These are phyloP conservation scores for Noccaea bulbosa DNA, from an alignment of 345 rosid species.

Conservation along the genomic window DNA sequence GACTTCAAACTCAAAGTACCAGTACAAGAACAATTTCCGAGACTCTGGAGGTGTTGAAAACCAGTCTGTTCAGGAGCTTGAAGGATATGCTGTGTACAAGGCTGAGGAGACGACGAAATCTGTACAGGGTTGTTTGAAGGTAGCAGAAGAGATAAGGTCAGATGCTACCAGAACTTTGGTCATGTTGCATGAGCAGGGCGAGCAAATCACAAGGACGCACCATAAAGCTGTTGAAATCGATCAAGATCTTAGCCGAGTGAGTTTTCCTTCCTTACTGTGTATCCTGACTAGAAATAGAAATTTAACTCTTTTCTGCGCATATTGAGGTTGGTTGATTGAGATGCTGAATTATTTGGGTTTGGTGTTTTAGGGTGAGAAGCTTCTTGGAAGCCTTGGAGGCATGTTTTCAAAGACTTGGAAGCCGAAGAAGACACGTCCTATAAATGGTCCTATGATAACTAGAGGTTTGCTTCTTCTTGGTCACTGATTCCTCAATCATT, in stretches of 20 bases:
- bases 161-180: slow-evolving; percentile 80
- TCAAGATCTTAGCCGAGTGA: slow-evolving; percentile 90
- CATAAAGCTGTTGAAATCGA: slow-evolving; percentile 72
- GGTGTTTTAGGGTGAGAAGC: slow-evolving; percentile 88
- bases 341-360: slow-evolving; percentile 16
- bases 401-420: slow-evolving; percentile 92
- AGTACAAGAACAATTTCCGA: slow-evolving; percentile 77
- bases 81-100: slow-evolving; percentile 80
- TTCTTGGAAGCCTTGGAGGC: slow-evolving; percentile 93
- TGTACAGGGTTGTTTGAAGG: slow-evolving; percentile 80
- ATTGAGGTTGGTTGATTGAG: neutral
- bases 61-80: slow-evolving; percentile 90
- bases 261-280: slow-evolving; percentile 23
- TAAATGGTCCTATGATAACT: slow-evolving; percentile 68
- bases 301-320: neutral
- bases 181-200: slow-evolving; percentile 86
- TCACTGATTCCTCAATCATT: neutral
- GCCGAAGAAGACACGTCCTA: slow-evolving; percentile 77
- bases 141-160: slow-evolving; percentile 88
- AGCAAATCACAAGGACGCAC: slow-evolving; percentile 83
- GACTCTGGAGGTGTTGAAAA: slow-evolving; percentile 85
- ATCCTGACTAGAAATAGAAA: neutral
- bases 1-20: slow-evolving; percentile 50
- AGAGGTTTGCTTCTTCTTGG: slow-evolving; percentile 56
- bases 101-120: slow-evolving; percentile 91